Conservation (phyloP, 2,329 filamentous ascomycete species). For the Aspergillus hortae region DNA sequence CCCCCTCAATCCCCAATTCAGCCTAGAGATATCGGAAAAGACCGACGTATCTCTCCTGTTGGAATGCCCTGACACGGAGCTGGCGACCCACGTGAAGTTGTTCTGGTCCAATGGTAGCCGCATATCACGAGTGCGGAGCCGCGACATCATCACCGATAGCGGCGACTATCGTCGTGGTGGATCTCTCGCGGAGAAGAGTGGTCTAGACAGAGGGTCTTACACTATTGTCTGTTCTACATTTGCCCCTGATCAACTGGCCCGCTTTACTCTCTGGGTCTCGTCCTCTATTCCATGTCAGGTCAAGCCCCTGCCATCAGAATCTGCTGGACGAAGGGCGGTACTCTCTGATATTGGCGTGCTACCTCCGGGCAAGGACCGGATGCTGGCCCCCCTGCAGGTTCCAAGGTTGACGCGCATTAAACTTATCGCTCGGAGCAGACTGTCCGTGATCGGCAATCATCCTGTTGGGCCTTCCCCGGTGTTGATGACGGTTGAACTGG, state of each 20-base stretch:
- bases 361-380: slow-evolving; percentile 49
- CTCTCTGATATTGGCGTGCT: slow-evolving; percentile 46
- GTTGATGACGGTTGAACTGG: slow-evolving; percentile 68
- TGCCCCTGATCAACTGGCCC: slow-evolving; percentile 70
- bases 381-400: slow-evolving; percentile 51
- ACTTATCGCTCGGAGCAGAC: slow-evolving; percentile 51
- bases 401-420: slow-evolving; percentile 60
- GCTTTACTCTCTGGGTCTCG: slow-evolving; percentile 72
- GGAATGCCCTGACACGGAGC: slow-evolving; percentile 61
- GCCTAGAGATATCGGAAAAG: slow-evolving; percentile 53
- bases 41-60: slow-evolving; percentile 71
- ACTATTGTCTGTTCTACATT: slow-evolving; percentile 90
- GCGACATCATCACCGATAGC: slow-evolving; percentile 77
- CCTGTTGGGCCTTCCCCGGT: slow-evolving; percentile 51
- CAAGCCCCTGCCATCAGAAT: slow-evolving; percentile 64
- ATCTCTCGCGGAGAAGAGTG: slow-evolving; percentile 61
- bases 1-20: slow-evolving; percentile 83
- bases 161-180: slow-evolving; percentile 85
- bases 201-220: slow-evolving; percentile 69
- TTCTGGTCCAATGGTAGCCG: slow-evolving; percentile 73
- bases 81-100: slow-evolving; percentile 80
- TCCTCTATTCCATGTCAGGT: slow-evolving; percentile 56
- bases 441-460: slow-evolving; percentile 37
- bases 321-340: slow-evolving; percentile 68
- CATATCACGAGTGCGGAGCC: slow-evolving; percentile 62